Conservation (phyloP, 2,329 filamentous ascomycete species). For the Neonectria magnoliae region DNA sequence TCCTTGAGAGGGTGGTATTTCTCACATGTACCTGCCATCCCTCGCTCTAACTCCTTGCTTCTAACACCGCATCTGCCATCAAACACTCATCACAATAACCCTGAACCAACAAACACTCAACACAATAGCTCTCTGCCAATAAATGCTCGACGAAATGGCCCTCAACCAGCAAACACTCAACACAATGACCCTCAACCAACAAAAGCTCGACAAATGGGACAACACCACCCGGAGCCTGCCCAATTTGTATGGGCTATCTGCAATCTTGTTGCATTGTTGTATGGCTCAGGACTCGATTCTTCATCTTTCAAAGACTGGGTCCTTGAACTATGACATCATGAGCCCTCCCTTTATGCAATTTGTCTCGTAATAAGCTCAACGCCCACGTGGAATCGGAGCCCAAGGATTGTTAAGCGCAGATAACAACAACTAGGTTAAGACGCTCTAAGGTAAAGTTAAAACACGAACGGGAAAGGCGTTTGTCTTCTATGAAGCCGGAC, state of each 20-base stretch:
- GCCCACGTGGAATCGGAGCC: not conserved
- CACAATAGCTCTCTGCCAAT: no score
- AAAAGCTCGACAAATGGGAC: no score
- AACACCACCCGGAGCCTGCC: no score
- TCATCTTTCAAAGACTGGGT: not conserved
- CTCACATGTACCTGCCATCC: not conserved
- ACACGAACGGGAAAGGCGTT: no score
- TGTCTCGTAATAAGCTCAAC: not conserved
- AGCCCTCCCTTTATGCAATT: not conserved
- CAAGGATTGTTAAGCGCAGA: not conserved
- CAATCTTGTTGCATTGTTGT: no score
- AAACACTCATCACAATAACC: not conserved
- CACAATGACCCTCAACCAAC: no score
- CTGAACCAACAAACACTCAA: no score
- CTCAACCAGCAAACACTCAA: no score
- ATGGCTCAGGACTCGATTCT: no score
- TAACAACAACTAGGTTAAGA: not conserved
- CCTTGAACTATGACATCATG: not conserved
- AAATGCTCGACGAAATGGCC: no score
- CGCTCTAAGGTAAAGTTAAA: not conserved
- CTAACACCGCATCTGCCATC: not conserved
- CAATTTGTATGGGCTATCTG: no score
- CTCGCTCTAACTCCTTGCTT: no score
- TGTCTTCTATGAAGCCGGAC: not conserved
- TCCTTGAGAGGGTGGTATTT: not conserved